These are phyloP conservation scores for Oldenlandia corymbosa DNA, from an alignment of 257 asterid species.

Conservation along the genomic window DNA sequence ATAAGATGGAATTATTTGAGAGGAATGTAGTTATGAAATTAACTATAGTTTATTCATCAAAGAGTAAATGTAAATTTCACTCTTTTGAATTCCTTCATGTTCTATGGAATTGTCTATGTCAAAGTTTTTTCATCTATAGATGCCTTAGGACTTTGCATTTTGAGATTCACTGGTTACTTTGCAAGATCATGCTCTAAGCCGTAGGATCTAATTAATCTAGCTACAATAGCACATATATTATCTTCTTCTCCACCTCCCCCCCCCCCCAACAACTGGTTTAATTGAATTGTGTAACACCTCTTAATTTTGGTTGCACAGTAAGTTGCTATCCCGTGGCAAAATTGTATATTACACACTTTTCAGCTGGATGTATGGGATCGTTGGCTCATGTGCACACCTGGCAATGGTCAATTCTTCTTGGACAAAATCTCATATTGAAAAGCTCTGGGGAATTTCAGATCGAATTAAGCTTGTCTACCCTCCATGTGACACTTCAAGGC, in stretches of 20 bases:
- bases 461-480: slow-evolving; percentile 78
- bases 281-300: background rate
- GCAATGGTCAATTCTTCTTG: slow-evolving; percentile 97
- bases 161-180: background rate
- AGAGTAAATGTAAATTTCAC: background rate
- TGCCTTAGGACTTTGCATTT: background rate
- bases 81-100: background rate
- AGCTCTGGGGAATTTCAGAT: slow-evolving; percentile 81
- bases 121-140: background rate
- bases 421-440: slow-evolving; percentile 83
- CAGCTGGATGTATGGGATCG: slow-evolving; percentile 83
- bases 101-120: background rate
- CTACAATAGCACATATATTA: background rate
- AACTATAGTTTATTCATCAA: background rate
- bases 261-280: too few relatives aligned
- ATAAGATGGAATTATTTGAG: too few relatives aligned
- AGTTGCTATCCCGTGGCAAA: slow-evolving; percentile 65
- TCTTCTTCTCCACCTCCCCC: background rate
- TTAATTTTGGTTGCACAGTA: slow-evolving; percentile 34
- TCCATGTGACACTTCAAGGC: slow-evolving; percentile 90
- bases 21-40: too few relatives aligned
- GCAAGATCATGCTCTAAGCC: background rate
- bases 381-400: slow-evolving; percentile 76
- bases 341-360: slow-evolving; percentile 64
- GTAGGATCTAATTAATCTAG: background rate